Evolutionary conservation across 2,329 filamentous ascomycete species (phyloP).

Genomic region (Fusarium floridanum): DNA sequence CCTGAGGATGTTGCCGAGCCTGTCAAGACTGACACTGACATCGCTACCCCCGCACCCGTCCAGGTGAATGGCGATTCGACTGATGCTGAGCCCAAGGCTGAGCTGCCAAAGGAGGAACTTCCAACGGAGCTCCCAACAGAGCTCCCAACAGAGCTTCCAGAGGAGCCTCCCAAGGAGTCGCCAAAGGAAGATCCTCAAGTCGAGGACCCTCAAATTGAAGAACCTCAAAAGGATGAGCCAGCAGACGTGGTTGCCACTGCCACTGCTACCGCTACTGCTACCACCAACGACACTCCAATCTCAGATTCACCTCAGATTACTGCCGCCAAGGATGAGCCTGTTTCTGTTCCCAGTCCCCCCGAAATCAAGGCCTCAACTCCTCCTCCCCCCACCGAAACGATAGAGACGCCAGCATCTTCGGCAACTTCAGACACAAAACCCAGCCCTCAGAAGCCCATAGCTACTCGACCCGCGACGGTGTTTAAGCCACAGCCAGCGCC

Average conservation of each 20-base stretch:
- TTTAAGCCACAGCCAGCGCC: slow-evolving; percentile 48
- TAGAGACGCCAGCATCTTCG: slow-evolving; percentile 34
- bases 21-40: slow-evolving; percentile 9
- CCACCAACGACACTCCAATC: slow-evolving; percentile 8
- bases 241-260: not conserved
- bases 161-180: not conserved
- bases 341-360: slow-evolving; percentile 28
- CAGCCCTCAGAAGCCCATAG: slow-evolving; percentile 37
- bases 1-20: not conserved
- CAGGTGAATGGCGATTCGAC: slow-evolving; percentile 15
- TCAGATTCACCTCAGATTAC: slow-evolving; percentile 28
- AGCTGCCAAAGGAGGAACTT: slow-evolving; percentile 5
- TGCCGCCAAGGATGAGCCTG: slow-evolving; percentile 25
- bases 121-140: not conserved
- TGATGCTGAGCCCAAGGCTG: slow-evolving; percentile 14
- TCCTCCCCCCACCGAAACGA: slow-evolving; percentile 28
- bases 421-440: slow-evolving; percentile 37
- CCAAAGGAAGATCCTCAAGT: slow-evolving; percentile 14
- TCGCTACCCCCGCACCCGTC: not conserved
- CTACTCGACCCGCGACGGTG: slow-evolving; percentile 23
- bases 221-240: slow-evolving; percentile 16
- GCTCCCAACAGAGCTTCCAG: not conserved
- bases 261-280: not conserved
- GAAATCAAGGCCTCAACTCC: slow-evolving; percentile 37
- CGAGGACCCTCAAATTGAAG: not conserved